A percentile compares a stretch with the other conserved stretches of the same genome.
Evolutionary conservation across 2,329 filamentous ascomycete genomes (phyloP).

Genomic region (Talaromyces sp.): DNA sequence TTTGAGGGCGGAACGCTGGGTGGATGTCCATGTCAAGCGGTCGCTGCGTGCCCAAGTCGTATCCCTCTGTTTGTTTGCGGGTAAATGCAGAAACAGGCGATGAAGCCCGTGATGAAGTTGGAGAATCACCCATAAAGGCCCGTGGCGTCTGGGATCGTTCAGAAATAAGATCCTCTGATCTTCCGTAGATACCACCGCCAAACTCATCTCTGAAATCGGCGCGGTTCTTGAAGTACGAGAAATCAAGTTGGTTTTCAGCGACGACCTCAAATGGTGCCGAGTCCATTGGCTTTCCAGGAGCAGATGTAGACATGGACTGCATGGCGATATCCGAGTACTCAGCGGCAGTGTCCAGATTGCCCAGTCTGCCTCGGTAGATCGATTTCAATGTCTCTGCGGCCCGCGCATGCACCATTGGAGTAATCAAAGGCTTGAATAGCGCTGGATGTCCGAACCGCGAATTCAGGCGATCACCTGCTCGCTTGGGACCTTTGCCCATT

Average conservation of each 20-base stretch:
- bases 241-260: slow-evolving; percentile 79
- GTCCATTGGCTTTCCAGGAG: slow-evolving; percentile 52
- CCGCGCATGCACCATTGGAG: slow-evolving; percentile 91
- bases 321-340: slow-evolving; percentile 73
- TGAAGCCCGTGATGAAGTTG: slow-evolving; percentile 39
- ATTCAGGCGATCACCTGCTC: slow-evolving; percentile 63
- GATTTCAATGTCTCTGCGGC: slow-evolving; percentile 82
- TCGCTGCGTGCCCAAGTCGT: slow-evolving; percentile 20
- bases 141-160: slow-evolving; percentile 45
- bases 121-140: slow-evolving; percentile 35
- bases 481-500: slow-evolving; percentile 37
- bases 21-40: slow-evolving; percentile 27
- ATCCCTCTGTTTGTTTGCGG: slow-evolving; percentile 28
- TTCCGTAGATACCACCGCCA: slow-evolving; percentile 63
- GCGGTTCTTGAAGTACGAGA: slow-evolving; percentile 86
- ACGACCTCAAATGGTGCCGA: slow-evolving; percentile 85
- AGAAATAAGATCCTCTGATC: slow-evolving; percentile 45
- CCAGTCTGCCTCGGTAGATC: slow-evolving; percentile 77
- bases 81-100: slow-evolving; percentile 37
- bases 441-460: slow-evolving; percentile 84
- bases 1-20: slow-evolving; percentile 36
- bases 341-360: slow-evolving; percentile 42
- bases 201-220: slow-evolving; percentile 84
- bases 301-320: slow-evolving; percentile 67
- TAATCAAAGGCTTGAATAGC: slow-evolving; percentile 82